A percentile compares a stretch with the other conserved stretches of the same genome.
phyloP scores from a whole-genome alignment of 495 filamentous ascomycete species.

The Cudoniella acicularis region DNA sequence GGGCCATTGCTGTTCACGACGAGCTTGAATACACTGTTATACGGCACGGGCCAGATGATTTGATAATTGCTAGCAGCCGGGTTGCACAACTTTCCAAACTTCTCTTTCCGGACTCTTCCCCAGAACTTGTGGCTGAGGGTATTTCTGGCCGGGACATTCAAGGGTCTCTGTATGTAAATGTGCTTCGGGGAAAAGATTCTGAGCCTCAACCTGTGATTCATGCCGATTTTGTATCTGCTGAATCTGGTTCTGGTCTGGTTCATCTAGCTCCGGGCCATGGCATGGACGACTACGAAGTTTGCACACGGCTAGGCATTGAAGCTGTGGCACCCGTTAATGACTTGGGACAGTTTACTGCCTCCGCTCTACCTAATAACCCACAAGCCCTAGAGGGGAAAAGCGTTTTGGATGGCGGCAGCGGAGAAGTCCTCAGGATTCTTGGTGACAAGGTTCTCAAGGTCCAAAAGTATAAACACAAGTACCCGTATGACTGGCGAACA shows the following conservation, averaged over 20 bases:
- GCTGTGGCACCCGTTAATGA: constrained; percentile 80
- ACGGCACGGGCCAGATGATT: constrained; percentile 49
- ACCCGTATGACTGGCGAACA: constrained; percentile 96
- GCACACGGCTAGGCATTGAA: constrained; percentile 57
- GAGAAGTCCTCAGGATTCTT: constrained; percentile 64
- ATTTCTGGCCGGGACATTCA: constrained; percentile 65
- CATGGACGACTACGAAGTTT: constrained; percentile 92
- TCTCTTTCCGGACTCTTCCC: constrained; percentile 23
- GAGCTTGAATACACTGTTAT: constrained; percentile 72
- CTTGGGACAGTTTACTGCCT: constrained; percentile 70
- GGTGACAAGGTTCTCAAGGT: constrained; percentile 56
- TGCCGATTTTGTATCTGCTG: constrained; percentile 80
- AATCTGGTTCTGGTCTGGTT: constrained; percentile 87
- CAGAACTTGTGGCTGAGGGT: constrained; percentile 47
- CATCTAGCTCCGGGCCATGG: constrained; percentile 94
- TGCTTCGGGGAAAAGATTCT: constrained; percentile 50
- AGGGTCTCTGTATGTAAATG: constrained; percentile 61
- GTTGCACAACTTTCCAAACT: constrained; percentile 49
- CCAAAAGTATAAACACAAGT: constrained; percentile 79
- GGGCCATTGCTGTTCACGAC: constrained; percentile 74
- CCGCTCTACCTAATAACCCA: constrained; percentile 66
- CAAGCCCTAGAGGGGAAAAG: constrained; percentile 54
- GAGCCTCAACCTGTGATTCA: constrained; percentile 65
- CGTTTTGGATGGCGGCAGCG: constrained; percentile 62
- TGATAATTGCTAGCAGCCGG: constrained; percentile 65